These are phyloP conservation scores for Bipolaris oryzae DNA, from an alignment of 2,329 filamentous ascomycete species.

Conservation along the genomic window DNA sequence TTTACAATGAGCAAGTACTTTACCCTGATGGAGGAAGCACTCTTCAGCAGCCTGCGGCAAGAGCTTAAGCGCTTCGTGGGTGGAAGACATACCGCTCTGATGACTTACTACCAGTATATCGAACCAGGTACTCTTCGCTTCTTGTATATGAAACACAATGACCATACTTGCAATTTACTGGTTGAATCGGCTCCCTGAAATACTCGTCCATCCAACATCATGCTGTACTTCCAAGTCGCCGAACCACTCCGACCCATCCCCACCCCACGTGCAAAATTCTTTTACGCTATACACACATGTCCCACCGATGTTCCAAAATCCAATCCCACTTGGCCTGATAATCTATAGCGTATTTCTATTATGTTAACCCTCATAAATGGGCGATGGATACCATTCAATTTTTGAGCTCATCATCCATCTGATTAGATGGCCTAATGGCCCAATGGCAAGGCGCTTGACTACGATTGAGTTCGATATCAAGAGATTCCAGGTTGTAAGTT, in stretches of 20 bases:
- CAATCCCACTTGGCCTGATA: neutral
- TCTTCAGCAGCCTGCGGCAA: constrained; percentile 17
- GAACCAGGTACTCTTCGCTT: neutral
- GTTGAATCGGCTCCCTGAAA: neutral
- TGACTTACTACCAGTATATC: neutral
- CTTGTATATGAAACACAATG: neutral
- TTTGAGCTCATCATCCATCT: neutral
- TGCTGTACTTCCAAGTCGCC: neutral
- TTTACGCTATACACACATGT: constrained; percentile 2
- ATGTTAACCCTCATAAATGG: no score
- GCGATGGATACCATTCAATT: neutral
- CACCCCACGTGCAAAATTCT: constrained; percentile 13
- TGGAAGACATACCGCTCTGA: neutral
- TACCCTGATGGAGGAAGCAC: constrained; percentile 55
- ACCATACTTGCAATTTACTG: neutral
- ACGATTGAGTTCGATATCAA: constrained; percentile 49
- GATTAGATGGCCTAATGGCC: constrained; percentile 48
- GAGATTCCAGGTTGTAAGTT: constrained; percentile 38
- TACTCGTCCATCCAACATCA: neutral
- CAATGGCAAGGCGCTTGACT: constrained; percentile 65
- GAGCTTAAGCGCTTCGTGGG: constrained; percentile 55
- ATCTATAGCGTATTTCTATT: neutral
- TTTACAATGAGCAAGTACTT: constrained; percentile 61
- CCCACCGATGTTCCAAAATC: neutral
- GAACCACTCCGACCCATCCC: constrained; percentile 10